These are phyloP conservation scores for Westerdykella aurantiaca DNA, from an alignment of 2,329 filamentous ascomycete species.

Conservation along the genomic window DNA sequence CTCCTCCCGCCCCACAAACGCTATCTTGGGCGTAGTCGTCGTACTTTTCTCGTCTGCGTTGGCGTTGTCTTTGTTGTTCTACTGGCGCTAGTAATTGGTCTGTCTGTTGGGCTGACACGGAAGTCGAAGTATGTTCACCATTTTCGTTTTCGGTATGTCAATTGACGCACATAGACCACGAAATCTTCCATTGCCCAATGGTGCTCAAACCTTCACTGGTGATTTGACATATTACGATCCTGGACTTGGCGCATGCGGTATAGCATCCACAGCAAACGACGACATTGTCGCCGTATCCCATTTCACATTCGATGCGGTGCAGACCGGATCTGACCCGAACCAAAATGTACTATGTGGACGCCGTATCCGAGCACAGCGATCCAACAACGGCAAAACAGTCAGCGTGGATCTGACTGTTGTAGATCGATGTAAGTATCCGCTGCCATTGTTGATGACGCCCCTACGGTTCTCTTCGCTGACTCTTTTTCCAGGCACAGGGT, in stretches of 20 bases:
- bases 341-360: slow-evolving; percentile 62
- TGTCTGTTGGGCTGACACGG: slow-evolving; percentile 36
- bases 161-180: slow-evolving; percentile 20
- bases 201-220: slow-evolving; percentile 51
- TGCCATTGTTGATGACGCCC: background rate
- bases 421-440: slow-evolving; percentile 52
- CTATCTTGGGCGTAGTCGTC: slow-evolving; percentile 38
- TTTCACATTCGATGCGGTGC: slow-evolving; percentile 58
- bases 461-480: slow-evolving; percentile 12
- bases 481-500: slow-evolving; percentile 39
- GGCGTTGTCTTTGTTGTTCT: slow-evolving; percentile 27
- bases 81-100: slow-evolving; percentile 39
- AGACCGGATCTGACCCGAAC: slow-evolving; percentile 50
- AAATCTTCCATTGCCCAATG: slow-evolving; percentile 49
- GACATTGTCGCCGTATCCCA: slow-evolving; percentile 62
- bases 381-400: slow-evolving; percentile 38
- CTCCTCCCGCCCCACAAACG: slow-evolving; percentile 35
- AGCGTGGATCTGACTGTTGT: slow-evolving; percentile 61
- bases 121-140: slow-evolving; percentile 11
- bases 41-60: slow-evolving; percentile 35
- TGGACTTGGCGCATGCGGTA: slow-evolving; percentile 64
- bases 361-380: slow-evolving; percentile 57
- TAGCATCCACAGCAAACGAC: slow-evolving; percentile 50
- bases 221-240: slow-evolving; percentile 66
- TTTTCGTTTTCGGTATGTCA: background rate